Conservation (phyloP, 768 basidiomycete species). For the Russula brevipes region DNA sequence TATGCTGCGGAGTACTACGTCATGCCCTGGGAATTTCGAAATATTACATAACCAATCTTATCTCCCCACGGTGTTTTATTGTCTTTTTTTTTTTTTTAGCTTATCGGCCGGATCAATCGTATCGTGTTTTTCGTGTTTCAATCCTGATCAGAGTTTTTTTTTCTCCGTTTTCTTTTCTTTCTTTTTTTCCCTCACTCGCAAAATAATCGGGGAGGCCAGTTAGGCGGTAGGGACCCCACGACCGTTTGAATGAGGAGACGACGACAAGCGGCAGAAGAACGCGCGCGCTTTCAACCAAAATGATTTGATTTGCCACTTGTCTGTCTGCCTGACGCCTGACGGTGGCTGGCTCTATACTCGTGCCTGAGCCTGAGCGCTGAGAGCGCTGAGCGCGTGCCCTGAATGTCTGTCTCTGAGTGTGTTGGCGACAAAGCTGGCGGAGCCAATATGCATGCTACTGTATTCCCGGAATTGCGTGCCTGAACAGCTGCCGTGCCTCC, state of each 20-base stretch:
- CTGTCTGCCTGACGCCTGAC: constrained; percentile 45
- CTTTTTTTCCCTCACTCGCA: neutral
- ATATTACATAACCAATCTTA: neutral
- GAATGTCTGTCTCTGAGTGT: constrained; percentile 41
- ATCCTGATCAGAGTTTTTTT: neutral
- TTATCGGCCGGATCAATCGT: constrained; percentile 1
- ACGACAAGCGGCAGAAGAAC: neutral
- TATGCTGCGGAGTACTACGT: neutral
- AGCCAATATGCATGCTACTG: neutral
- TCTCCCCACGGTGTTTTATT: neutral
- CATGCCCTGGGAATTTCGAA: neutral
- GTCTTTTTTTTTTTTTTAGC: neutral
- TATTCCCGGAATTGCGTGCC: neutral
- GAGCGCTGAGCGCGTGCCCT: constrained; percentile 51
- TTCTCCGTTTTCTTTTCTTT: neutral
- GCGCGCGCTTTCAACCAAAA: neutral
- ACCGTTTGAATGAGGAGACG: too few species aligned
- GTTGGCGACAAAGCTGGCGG: constrained; percentile 1
- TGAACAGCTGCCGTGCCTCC: constrained; percentile 1
- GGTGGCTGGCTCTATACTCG: constrained; percentile 24
- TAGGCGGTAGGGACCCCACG: too few species aligned
- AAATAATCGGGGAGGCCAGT: neutral
- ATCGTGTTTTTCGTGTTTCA: neutral
- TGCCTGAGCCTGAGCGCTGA: constrained; percentile 80
- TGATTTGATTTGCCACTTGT: constrained; percentile 33